phyloP scores from a whole-genome alignment of 1,284 basidiomycete genomes.

The Rhodotorula sp. region DNA sequence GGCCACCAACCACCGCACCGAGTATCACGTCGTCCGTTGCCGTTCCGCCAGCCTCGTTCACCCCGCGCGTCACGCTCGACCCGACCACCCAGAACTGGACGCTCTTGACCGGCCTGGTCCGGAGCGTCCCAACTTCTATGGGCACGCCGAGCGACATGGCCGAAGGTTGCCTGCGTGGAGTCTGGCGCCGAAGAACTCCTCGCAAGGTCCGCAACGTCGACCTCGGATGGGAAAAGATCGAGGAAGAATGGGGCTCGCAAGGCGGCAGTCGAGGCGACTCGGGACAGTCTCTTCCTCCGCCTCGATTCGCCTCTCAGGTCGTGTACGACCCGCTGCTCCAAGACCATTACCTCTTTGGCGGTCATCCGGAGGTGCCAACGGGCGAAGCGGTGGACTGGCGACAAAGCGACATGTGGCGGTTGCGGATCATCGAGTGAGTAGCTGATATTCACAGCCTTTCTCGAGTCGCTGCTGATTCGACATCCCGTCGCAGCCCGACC shows the following conservation, averaged over 20 bases:
- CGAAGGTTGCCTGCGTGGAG: background rate
- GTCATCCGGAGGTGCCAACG: slow-evolving; percentile 44
- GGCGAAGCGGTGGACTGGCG: slow-evolving; percentile 26
- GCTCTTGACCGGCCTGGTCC: slow-evolving; percentile 46
- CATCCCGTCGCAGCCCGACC: slow-evolving; percentile 34
- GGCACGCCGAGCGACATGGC: slow-evolving; percentile 3
- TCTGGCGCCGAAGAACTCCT: slow-evolving; percentile 16
- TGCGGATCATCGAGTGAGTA: slow-evolving; percentile 44
- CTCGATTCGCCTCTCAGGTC: slow-evolving; percentile 36
- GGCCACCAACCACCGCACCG: background rate
- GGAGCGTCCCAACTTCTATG: background rate
- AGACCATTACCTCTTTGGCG: slow-evolving; percentile 49
- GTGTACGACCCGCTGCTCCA: slow-evolving; percentile 46
- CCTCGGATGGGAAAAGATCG: slow-evolving; percentile 37
- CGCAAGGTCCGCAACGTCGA: background rate
- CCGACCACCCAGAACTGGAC: slow-evolving; percentile 44
- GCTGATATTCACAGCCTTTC: too few species aligned
- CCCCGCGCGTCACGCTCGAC: slow-evolving; percentile 47
- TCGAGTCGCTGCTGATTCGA: too few species aligned
- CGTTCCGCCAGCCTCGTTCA: slow-evolving; percentile 46
- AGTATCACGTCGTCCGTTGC: background rate
- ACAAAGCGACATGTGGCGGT: slow-evolving; percentile 48
- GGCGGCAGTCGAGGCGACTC: background rate
- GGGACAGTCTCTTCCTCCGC: background rate
- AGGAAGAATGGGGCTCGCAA: slow-evolving; percentile 11